Evolutionary conservation across 495 filamentous ascomycete genomes (phyloP).

Genomic region (Aspergillus ostianus): DNA sequence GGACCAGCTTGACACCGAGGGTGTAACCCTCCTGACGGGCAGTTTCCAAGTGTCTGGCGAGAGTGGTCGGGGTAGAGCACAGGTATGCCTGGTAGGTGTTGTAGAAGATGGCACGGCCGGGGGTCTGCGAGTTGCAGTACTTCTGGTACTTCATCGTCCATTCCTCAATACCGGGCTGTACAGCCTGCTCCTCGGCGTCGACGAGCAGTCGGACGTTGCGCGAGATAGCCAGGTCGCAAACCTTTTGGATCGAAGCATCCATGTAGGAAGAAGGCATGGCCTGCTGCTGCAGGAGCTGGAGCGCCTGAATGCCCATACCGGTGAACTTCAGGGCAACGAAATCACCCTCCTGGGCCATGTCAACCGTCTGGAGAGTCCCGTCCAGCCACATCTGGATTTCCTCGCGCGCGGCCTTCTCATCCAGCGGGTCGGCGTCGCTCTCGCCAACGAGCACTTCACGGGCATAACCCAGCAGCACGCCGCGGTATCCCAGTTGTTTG

Average conservation of each 20-base stretch:
- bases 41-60: slow-evolving; percentile 64
- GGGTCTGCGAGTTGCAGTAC: slow-evolving; percentile 66
- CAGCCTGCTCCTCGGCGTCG: slow-evolving; percentile 81
- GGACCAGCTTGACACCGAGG: slow-evolving; percentile 86
- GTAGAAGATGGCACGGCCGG: slow-evolving; percentile 64
- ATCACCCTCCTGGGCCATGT: slow-evolving; percentile 70
- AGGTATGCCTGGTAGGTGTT: slow-evolving; percentile 85
- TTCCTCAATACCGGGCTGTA: slow-evolving; percentile 80
- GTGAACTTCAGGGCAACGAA: slow-evolving; percentile 92
- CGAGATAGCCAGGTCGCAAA: slow-evolving; percentile 72
- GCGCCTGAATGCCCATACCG: slow-evolving; percentile 79
- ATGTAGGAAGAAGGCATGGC: slow-evolving; percentile 60
- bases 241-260: slow-evolving; percentile 63
- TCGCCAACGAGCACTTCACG: slow-evolving; percentile 45
- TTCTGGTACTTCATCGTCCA: slow-evolving; percentile 82
- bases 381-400: slow-evolving; percentile 73
- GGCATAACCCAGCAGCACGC: slow-evolving; percentile 50
- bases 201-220: slow-evolving; percentile 76
- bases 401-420: slow-evolving; percentile 39
- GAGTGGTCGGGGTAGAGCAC: slow-evolving; percentile 61
- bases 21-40: slow-evolving; percentile 70
- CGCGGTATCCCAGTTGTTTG: slow-evolving; percentile 44
- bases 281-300: slow-evolving; percentile 59
- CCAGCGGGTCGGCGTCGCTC: slow-evolving; percentile 29
- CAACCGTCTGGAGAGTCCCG: slow-evolving; percentile 73